Evolutionary conservation across 148 eudicot genomes (phyloP), one percentile per base, ranked within the genome.

Genomic region (Oxyria digyna): DNA sequence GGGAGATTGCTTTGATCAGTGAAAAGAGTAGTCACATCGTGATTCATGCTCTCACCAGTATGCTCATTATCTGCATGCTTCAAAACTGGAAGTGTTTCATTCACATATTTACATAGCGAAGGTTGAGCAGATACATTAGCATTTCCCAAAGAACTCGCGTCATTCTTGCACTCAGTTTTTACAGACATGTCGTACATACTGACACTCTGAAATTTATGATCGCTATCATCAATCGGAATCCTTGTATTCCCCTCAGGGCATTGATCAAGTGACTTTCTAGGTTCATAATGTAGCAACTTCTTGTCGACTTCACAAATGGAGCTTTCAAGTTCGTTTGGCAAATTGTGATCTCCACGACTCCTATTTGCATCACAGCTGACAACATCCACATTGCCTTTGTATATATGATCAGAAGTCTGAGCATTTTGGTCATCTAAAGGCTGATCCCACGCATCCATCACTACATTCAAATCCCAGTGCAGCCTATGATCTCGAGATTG

Each of bases 381-480:
- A 55, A n/a, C 10, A 32, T 45, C 71, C 23, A 38, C 69, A 48
- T 14, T 49, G 68, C 64, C 75, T 40, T 50, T 26, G 48, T 68
- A 68, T 0, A 40, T 26, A 67, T 46, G 71, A 71, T 24, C 70
- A 27, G 73, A 29, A 45, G 71, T 15, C 21, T 46, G 67, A 24
- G n/a, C 71, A 42, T 13, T 33, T 23, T 69, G 27, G 75, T 65
- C 75, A 62, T 83, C 85, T 57, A 17, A 35, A 27, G 96, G 90
- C 26, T 81, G 73, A 63, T 78, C 96, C 96, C 97, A 92, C 4
- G 81, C 89, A 67, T 92, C 96, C 91, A 89, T 81, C 66, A 75
- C 81, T 20, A 85, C 85, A 73, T 92, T 92, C 45, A 92, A 78
- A 73, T 92, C 97, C 97, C 97, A 92, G 55, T 84, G 86, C 29